A percentile compares a stretch with the other conserved stretches of the same genome.
phyloP scores from a whole-genome alignment of 305 asterid genomes.

The Withania somnifera region DNA sequence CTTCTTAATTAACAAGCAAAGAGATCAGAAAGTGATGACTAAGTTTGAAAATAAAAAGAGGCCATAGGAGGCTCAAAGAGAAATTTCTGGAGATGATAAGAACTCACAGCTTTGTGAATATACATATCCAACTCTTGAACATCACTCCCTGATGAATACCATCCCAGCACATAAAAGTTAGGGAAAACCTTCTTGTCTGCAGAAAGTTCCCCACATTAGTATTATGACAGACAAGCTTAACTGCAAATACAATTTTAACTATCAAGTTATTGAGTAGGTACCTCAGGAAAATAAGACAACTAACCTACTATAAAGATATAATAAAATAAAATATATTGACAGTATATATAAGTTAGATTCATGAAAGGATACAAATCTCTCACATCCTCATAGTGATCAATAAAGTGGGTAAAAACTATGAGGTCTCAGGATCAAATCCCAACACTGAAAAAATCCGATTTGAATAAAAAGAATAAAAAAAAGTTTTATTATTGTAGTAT shows the following conservation, averaged over 20 bases:
- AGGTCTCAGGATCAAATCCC: too few species aligned
- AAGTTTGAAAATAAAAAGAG: neutral
- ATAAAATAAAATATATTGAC: too few species aligned
- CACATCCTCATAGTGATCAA: too few species aligned
- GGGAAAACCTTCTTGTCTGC: conserved; percentile 97
- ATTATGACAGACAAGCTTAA: neutral
- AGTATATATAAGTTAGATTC: neutral
- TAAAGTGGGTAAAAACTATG: too few species aligned
- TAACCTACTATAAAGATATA: too few species aligned
- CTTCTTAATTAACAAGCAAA: neutral
- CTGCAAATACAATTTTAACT: neutral
- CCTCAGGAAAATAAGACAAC: neutral
- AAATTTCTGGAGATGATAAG: neutral
- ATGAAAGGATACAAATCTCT: neutral
- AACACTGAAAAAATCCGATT: too few species aligned
- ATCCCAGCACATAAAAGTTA: conserved; percentile 74
- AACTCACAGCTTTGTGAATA: conserved; percentile 90
- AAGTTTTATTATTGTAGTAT: too few species aligned
- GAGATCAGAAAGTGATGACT: neutral
- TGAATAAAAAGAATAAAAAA: too few species aligned
- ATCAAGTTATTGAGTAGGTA: neutral
- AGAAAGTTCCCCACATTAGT: conserved; percentile 1
- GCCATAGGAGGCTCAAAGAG: neutral
- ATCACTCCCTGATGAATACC: conserved; percentile 96
- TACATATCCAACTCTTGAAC: conserved; percentile 84